These are phyloP conservation scores for Candida corydali DNA, from an alignment of 805 yeast species.

Conservation along the genomic window DNA sequence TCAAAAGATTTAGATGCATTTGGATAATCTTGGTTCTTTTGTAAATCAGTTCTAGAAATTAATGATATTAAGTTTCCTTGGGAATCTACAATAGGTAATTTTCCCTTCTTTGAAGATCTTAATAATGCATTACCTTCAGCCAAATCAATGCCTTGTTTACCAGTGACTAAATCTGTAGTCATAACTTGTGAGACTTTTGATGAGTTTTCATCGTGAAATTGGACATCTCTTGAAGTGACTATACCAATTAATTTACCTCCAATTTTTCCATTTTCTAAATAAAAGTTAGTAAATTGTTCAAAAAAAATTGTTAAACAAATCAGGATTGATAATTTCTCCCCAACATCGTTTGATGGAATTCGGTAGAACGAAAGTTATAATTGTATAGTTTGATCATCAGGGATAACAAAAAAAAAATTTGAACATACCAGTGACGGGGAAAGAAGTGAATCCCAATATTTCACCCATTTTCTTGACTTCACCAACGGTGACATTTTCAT, in stretches of 20 bases:
- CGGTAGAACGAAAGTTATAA: constrained; percentile 99
- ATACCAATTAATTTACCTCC: constrained; percentile 93
- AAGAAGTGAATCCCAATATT: constrained; percentile 87
- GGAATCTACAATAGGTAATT: constrained; percentile 86
- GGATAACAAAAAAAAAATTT: constrained; percentile 1
- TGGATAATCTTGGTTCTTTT: constrained; percentile 92
- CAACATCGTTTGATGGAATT: constrained; percentile 93
- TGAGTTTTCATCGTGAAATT: constrained; percentile 76
- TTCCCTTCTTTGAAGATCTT: constrained; percentile 94
- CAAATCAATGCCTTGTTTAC: constrained; percentile 75
- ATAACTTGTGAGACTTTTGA: constrained; percentile 70
- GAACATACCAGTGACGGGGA: constrained; percentile 98
- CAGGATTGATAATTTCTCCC: constrained; percentile 50
- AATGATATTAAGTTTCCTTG: constrained; percentile 76
- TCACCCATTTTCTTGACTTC: constrained; percentile 71
- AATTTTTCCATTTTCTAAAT: constrained; percentile 72
- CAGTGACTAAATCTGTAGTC: constrained; percentile 87
- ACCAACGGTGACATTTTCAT: constrained; percentile 73
- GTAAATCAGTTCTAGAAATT: constrained; percentile 93
- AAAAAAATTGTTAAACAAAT: constrained; percentile 27
- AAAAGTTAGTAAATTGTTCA: constrained; percentile 23
- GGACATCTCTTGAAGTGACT: constrained; percentile 94
- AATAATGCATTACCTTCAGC: constrained; percentile 85
- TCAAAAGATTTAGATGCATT: constrained; percentile 88
- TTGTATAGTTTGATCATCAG: constrained; percentile 52